These are phyloP conservation scores for Maudiozyma turicensis DNA, from an alignment of 805 yeast genomes.

Conservation along the genomic window DNA sequence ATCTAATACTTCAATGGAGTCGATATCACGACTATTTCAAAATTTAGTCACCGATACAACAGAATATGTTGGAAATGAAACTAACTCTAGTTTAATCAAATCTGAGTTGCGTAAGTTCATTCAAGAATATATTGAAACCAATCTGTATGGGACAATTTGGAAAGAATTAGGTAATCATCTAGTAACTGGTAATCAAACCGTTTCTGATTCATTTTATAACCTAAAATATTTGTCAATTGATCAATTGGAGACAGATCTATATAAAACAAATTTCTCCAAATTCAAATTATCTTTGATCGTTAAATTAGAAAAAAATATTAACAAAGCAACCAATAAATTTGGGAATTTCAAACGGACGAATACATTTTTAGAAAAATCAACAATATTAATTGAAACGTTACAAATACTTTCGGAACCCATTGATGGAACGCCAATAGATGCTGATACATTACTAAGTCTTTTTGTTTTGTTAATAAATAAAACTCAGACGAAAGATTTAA, in stretches of 20 bases:
- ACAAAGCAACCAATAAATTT: conserved; percentile 44
- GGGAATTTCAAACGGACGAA: conserved; percentile 37
- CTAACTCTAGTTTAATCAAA: conserved; percentile 8
- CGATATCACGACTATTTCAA: background rate
- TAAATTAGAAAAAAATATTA: conserved; percentile 35
- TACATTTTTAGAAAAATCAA: conserved; percentile 39
- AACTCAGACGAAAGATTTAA: conserved; percentile 48
- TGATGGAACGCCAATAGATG: conserved; percentile 43
- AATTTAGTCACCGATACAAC: background rate
- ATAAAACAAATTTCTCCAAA: conserved; percentile 26
- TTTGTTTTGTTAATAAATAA: conserved; percentile 62
- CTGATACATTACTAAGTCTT: conserved; percentile 70
- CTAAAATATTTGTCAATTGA: conserved; percentile 30
- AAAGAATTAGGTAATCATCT: conserved; percentile 23
- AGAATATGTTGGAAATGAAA: conserved; percentile 7
- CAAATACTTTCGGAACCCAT: conserved; percentile 35
- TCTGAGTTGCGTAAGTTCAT: conserved; percentile 41
- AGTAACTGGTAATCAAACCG: background rate
- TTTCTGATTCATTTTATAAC: background rate
- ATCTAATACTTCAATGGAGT: background rate
- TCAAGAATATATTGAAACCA: conserved; percentile 62
- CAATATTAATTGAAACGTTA: conserved; percentile 43
- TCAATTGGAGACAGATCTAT: conserved; percentile 38
- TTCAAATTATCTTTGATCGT: conserved; percentile 24
- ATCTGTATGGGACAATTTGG: conserved; percentile 64